phyloP scores from a whole-genome alignment of 257 asterid genomes.

The Solanum neorickii region DNA sequence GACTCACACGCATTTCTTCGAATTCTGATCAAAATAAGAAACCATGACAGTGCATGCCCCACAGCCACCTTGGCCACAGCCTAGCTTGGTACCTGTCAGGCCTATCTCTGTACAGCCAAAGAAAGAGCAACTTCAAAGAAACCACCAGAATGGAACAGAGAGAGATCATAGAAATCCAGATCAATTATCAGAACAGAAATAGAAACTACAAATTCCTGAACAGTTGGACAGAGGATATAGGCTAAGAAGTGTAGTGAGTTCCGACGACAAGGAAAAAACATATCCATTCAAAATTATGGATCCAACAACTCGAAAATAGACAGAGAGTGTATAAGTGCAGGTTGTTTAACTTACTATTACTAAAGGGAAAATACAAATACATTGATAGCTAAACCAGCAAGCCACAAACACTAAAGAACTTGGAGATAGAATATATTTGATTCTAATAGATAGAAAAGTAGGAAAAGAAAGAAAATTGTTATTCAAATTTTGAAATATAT shows the following conservation, averaged over 20 bases:
- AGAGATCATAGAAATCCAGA: neutral
- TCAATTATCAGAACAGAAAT: neutral
- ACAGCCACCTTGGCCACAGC: conserved; percentile 99
- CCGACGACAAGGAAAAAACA: neutral
- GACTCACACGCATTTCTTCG: conserved; percentile 85
- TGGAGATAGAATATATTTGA: neutral
- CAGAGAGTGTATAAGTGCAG: neutral
- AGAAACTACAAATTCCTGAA: neutral
- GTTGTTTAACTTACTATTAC: neutral
- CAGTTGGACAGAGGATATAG: neutral
- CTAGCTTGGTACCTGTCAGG: conserved; percentile 93
- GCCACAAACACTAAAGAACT: neutral
- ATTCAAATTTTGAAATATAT: neutral
- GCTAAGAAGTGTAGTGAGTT: neutral
- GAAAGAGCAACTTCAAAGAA: neutral
- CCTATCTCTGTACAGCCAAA: conserved; percentile 45
- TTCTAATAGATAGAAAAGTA: neutral
- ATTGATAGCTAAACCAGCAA: neutral
- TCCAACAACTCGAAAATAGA: neutral
- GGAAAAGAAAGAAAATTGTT: neutral
- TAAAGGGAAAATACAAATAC: neutral
- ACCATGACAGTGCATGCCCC: conserved; percentile 99
- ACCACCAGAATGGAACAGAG: neutral
- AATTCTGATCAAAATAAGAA: conserved; percentile 63
- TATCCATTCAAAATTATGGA: neutral